Evolutionary conservation across 306 rosid genomes (phyloP), one percentile per base, ranked within the genome.

Genomic region (Prunus campanulata): DNA sequence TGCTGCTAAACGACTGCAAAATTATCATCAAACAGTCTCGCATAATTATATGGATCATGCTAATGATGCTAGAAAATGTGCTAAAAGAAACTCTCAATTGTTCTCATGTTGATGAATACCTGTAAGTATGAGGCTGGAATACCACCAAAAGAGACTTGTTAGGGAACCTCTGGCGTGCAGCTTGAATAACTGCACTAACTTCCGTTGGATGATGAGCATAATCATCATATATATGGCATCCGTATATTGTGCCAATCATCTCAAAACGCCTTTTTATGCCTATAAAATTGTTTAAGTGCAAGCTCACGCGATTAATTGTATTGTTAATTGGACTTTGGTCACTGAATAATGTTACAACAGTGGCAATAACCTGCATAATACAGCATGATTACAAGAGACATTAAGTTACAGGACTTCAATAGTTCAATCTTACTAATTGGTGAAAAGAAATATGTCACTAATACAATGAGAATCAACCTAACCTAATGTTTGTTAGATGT

Each of bases 131-230:
- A 71, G 81, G 83, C 74, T 79, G 83, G 69, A 83, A 83, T 68
- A 75, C 83, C 2, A 65, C 78, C 65, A 65, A 30, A 68, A 71
- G 59, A 79, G 71, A 67, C 80, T 79, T 70, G 30, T 7, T 24
- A 48, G 78, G 80, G 71, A 75, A 79, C 66, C 57, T 70, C 75
- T 65, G 80, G 22, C 68, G 71, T 19, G 86, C 83, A n/a, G 86
- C 83, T 70, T 79, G 86, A 70, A 83, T 57, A 55, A 78, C 83
- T 74, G 83, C 79, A 42, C 66, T 63, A 42, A 83, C 66, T 70
- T 83, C 86, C 5, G 80, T 74, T 52, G 78, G 83, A 79, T 83
- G 86, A 72, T 83, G 86, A 52, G 83, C 86, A 70, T 78, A 79
- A 25, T 78, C 80, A 57, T 74, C 83, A 56, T 62, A 66, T 55